These are phyloP conservation scores for Stentor coeruleus DNA, from an alignment of 73 alveolate species.

Conservation along the genomic window DNA sequence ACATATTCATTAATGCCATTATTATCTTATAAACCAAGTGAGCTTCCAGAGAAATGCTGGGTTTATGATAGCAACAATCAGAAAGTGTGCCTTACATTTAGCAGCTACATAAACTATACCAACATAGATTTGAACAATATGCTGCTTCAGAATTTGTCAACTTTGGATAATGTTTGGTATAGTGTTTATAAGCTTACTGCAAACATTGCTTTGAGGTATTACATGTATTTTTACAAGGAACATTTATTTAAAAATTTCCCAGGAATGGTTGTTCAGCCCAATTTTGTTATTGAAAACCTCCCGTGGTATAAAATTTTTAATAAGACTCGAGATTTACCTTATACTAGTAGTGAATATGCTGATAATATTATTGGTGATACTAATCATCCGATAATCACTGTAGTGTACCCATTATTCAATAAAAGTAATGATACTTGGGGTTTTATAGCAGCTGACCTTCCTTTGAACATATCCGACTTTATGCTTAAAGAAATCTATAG, in stretches of 20 bases:
- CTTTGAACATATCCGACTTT: background rate
- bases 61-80: background rate
- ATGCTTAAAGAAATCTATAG: background rate
- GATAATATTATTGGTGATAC: too few species aligned
- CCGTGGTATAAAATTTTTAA: background rate
- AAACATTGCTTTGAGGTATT: background rate
- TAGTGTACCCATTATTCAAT: background rate
- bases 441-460: background rate
- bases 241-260: background rate
- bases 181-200: background rate
- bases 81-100: background rate
- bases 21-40: background rate
- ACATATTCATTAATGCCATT: background rate
- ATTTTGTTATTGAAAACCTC: background rate
- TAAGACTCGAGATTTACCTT: background rate
- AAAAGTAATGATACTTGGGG: background rate
- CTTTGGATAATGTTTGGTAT: background rate
- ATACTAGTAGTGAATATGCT: background rate
- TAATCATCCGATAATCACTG: background rate
- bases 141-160: background rate
- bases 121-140: background rate
- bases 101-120: background rate
- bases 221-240: background rate
- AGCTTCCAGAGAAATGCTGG: conserved; percentile 12
- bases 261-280: background rate